Evolutionary conservation across 768 basidiomycete species (phyloP), one percentile per base, ranked within the genome.

Genomic region (Boletus sp.): DNA sequence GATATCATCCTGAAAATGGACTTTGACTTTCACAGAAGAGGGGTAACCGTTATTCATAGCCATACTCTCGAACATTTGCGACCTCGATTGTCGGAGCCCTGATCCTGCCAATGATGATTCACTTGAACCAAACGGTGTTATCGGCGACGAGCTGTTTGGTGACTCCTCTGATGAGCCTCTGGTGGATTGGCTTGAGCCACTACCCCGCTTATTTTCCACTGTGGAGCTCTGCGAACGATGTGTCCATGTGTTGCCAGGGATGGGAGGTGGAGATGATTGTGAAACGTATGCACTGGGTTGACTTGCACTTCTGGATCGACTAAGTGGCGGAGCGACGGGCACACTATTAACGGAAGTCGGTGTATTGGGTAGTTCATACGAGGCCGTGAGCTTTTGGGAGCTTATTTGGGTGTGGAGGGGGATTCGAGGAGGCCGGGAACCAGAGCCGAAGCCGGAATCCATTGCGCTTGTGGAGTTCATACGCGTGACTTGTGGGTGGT

Each of bases 1-100:
- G 46, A 97, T 90, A 70, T 97, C 94, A 64, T 95, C 91, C 66
- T 92, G 86, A 77, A 90, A 98, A 71, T 92, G 90, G 52, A 98
- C 93, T 75, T 96, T 96, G 68, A 98, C 86, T 69, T 94, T 92
- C 42, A 98, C 87, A 11, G 87, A 82, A 5, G 77, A 72, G 10
- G 61, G 63, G 54, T 66, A 69, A 54, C 68, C 60, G 28, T 70
- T 71, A 24, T 65, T 71, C 47, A 67, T 57, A 36, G 69, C 67
- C 50, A 76, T 62, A 56, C 72, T 73, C 42, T 80, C 83, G 67
- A 78, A 84, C 63, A 74, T 77, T 67, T 82, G 84, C 58, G 81
- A 82, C 49, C 82, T 81, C 64, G 78, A 80, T 54, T 73, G 76
- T 54, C 80, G 83, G 60, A 83, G 78, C 61, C 77, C 75, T 42